phyloP scores from a whole-genome alignment of 2,329 filamentous ascomycete genomes.

The Acrocalymma vagum region DNA sequence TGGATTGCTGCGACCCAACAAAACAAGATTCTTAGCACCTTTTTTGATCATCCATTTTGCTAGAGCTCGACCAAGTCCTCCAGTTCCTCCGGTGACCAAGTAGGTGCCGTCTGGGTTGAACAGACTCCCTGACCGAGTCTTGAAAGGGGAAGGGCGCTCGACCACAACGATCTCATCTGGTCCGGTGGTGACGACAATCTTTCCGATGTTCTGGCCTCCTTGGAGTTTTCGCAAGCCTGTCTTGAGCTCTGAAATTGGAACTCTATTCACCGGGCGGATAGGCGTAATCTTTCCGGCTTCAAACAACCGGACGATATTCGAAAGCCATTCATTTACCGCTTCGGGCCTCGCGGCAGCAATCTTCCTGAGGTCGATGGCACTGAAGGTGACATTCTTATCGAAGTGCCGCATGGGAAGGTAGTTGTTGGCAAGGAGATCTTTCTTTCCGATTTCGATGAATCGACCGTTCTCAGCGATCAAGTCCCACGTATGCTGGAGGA shows the following conservation, averaged over 20 bases:
- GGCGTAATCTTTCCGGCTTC: too few species aligned
- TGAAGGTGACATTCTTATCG: constrained; percentile 13
- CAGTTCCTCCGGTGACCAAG: constrained; percentile 27
- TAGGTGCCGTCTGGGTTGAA: constrained; percentile 24
- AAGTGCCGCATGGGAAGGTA: constrained; percentile 21
- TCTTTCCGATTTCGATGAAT: constrained; percentile 21
- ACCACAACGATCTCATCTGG: too few species aligned
- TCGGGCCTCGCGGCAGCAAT: too few species aligned
- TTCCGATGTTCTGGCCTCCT: constrained; percentile 4
- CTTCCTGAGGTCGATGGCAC: constrained; percentile 12
- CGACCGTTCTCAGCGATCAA: constrained; percentile 47
- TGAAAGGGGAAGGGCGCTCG: too few species aligned
- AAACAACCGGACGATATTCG: too few species aligned
- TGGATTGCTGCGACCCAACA: constrained; percentile 17
- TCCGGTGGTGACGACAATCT: constrained; percentile 6
- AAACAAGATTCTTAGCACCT: constrained; percentile 24
- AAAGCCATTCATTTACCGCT: too few species aligned
- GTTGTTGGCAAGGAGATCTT: constrained; percentile 20
- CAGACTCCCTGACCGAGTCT: too few species aligned
- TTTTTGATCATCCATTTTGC: constrained; percentile 21
- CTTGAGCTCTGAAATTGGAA: constrained; percentile 4
- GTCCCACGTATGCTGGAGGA: constrained; percentile 49
- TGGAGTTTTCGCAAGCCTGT: constrained; percentile 11
- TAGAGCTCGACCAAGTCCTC: constrained; percentile 28
- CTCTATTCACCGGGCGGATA: too few species aligned